Evolutionary conservation across 106 monocot species (phyloP), one percentile per base, ranked within the genome.

Genomic region (Dioscorea zingiberensis): DNA sequence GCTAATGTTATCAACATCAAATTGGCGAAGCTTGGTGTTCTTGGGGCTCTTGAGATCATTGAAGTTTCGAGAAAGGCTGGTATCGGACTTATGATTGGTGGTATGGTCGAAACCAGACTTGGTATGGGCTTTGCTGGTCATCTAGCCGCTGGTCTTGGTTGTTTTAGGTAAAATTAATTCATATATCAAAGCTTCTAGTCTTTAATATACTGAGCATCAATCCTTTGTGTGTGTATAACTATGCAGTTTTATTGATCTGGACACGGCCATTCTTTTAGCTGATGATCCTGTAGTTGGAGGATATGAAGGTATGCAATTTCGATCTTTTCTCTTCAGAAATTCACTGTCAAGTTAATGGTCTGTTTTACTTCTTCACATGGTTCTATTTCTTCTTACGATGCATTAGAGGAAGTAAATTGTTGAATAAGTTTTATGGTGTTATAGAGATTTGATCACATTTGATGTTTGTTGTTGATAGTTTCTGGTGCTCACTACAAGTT

Each of bases 1-100:
- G 97, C 97, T 54, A 85, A 92, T 84, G 97, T 88, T 24, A 80
- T 97, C 62, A 97, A 97, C 70, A 88, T 97, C 18, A 97, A 97
- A 54, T 68, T 98, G 30, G 88, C 97, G 0, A 98, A 98, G 71
- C 44, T 89, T 21, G 97, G 97, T 48, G 86, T 98, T 23, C 25
- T 84, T 45, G 88, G 88, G 47, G 78, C 88, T 71, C 83, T 98
- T 62, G 84, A 89, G 46, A 63, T 98, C 32, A 92, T 92, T 66
- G 77, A 89, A 26, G 69, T 62, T 27, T 83, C 85, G 19, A 83
- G 66, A 78, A 81, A 63, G 48, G 66, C 78, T 14, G 77, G 74
- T 1, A 47, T 82, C 54, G 70, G 27, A 7, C 88, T 97, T 55
- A 92, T 97, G 97, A 91, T 97, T 63, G 91, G 97, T 27, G 97